A percentile compares a stretch with the other conserved stretches of the same genome.
Conservation (phyloP, 2,329 filamentous ascomycete genomes). For the Colletotrichum sp. region DNA sequence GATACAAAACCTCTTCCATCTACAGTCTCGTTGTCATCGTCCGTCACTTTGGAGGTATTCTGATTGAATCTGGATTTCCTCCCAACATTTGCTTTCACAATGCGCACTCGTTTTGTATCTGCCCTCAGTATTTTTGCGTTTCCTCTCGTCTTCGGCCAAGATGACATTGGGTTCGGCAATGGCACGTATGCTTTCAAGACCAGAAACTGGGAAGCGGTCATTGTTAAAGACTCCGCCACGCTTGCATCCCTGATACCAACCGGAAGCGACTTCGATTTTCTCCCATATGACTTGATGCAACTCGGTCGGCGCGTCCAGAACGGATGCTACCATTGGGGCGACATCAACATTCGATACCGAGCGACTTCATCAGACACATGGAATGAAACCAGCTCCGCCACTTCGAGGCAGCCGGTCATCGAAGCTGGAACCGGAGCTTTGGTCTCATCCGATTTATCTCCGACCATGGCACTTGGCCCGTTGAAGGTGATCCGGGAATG, state of each 20-base stretch:
- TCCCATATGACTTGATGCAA: conserved; percentile 50
- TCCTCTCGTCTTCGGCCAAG: conserved; percentile 4
- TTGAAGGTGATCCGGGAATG: conserved; percentile 58
- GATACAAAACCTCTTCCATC: too few relatives aligned
- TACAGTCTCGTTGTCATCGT: too few relatives aligned
- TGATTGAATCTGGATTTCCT: too few relatives aligned
- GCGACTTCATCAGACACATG: conserved; percentile 39
- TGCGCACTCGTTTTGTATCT: too few relatives aligned
- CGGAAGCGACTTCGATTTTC: conserved; percentile 54
- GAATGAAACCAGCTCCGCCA: conserved; percentile 51
- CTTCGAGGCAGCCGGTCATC: conserved; percentile 39
- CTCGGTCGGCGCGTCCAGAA: conserved; percentile 51
- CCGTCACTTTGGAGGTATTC: too few relatives aligned
- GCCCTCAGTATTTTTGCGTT: too few relatives aligned
- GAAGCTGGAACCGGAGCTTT: conserved; percentile 53
- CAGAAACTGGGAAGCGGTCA: conserved; percentile 43
- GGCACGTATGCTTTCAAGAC: conserved; percentile 45
- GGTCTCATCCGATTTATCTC: conserved; percentile 53
- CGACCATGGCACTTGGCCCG: conserved; percentile 43
- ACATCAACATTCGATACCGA: conserved; percentile 61
- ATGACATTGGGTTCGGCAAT: conserved; percentile 41
- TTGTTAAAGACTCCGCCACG: conserved; percentile 50
- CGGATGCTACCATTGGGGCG: conserved; percentile 63
- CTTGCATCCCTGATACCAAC: conserved; percentile 50
- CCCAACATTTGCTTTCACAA: too few relatives aligned